phyloP scores from a whole-genome alignment of 768 basidiomycete species.

The Tylopilus sp. region DNA sequence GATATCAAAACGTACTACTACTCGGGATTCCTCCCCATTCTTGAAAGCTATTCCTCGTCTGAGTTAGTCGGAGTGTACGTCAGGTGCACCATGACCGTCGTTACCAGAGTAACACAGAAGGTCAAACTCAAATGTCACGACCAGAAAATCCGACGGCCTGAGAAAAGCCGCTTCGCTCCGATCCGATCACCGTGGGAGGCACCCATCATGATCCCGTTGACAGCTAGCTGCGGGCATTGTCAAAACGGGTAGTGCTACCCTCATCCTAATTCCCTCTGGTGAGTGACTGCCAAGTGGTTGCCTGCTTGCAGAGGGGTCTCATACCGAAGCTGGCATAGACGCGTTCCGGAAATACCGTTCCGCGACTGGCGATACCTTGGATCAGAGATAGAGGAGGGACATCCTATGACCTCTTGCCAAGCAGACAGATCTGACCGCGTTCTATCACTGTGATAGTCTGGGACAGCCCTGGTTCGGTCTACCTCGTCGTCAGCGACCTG shows the following conservation, averaged over 20 bases:
- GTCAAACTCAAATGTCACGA: too few relatives aligned
- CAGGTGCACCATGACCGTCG: too few relatives aligned
- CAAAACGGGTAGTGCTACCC: constrained; percentile 33
- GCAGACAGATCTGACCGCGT: constrained; percentile 36
- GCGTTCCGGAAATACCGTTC: constrained; percentile 25
- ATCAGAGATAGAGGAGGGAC: constrained; percentile 20
- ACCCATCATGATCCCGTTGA: constrained; percentile 22
- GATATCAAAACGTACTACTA: too few relatives aligned
- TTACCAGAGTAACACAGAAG: too few relatives aligned
- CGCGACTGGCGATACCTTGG: constrained; percentile 27
- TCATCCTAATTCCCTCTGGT: constrained; percentile 28
- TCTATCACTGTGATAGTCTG: constrained; percentile 30
- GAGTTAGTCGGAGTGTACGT: too few relatives aligned
- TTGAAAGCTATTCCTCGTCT: too few relatives aligned
- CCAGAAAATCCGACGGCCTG: too few relatives aligned
- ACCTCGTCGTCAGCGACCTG: constrained; percentile 29
- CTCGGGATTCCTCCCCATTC: too few relatives aligned
- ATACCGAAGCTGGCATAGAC: constrained; percentile 17
- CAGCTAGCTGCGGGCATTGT: constrained; percentile 32
- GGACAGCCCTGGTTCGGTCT: constrained; percentile 22
- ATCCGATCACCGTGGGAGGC: too few relatives aligned
- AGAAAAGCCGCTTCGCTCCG: too few relatives aligned
- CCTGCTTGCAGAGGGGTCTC: constrained; percentile 7
- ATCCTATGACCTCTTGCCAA: constrained; percentile 20
- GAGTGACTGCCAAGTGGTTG: not conserved